A percentile compares a stretch with the other conserved stretches of the same genome.
Conservation (phyloP, 208 protist genomes). For the Trypanosoma cruzi region DNA sequence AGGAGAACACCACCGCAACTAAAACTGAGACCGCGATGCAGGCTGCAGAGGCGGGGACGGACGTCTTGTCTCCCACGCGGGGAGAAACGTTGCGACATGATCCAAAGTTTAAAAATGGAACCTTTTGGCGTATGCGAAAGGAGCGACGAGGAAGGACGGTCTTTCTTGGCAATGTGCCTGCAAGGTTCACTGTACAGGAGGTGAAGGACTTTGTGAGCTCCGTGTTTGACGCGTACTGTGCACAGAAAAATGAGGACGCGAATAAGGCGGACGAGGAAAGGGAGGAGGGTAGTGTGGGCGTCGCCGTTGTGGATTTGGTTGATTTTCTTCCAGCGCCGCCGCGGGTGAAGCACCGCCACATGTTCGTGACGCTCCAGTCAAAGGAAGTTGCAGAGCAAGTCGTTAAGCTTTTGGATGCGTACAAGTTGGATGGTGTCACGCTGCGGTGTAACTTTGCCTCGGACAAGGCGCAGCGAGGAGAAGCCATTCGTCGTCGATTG, state of each 20-base stretch:
- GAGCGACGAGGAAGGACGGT: conserved; percentile 73
- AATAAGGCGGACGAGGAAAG: conserved; percentile 31
- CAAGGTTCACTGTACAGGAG: conserved; percentile 44
- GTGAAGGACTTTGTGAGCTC: conserved; percentile 75
- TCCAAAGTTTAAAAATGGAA: conserved; percentile 83
- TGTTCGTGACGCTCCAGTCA: conserved; percentile 76
- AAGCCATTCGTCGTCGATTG: conserved; percentile 59
- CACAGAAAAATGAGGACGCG: conserved; percentile 21
- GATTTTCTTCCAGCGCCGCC: conserved; percentile 69
- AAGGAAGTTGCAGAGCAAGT: conserved; percentile 53
- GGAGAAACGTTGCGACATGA: conserved; percentile 55
- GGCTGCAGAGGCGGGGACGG: background rate
- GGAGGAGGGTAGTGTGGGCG: conserved; percentile 19
- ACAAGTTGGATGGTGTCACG: conserved; percentile 41
- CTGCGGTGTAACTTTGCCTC: conserved; percentile 88
- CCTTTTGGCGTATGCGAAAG: conserved; percentile 85
- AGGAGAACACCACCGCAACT: conserved; percentile 3
- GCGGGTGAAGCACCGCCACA: conserved; percentile 59
- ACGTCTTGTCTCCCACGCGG: background rate
- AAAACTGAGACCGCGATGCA: background rate
- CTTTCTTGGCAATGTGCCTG: conserved; percentile 84
- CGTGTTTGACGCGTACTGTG: conserved; percentile 34
- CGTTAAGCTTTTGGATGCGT: conserved; percentile 53
- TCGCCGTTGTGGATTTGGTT: conserved; percentile 48
- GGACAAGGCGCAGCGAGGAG: conserved; percentile 75